Percentiles rank a stretch among this genome's conserved stretches.
These are phyloP conservation scores for Yamadazyma dendronema DNA, from an alignment of 1,139 yeast genomes.

Conservation along the genomic window DNA sequence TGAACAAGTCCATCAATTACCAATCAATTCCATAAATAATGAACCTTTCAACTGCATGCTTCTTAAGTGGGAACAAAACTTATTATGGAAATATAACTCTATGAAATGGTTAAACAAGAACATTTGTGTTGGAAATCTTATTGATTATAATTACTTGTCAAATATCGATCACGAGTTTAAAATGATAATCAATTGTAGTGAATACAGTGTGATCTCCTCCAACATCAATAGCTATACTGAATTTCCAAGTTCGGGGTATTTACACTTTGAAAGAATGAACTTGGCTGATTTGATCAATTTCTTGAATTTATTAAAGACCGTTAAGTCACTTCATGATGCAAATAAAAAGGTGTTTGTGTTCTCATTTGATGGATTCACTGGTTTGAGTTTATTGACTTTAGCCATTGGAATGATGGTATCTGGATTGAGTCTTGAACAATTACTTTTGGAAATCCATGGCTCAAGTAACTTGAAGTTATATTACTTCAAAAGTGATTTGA, in stretches of 20 bases:
- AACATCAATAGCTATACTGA: constrained; percentile 26
- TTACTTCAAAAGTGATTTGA: constrained; percentile 32
- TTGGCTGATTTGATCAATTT: constrained; percentile 26
- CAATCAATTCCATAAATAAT: constrained; percentile 20
- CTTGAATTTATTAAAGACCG: constrained; percentile 32
- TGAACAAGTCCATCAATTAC: constrained; percentile 13
- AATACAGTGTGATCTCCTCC: constrained; percentile 32
- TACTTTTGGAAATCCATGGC: constrained; percentile 17
- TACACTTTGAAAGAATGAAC: constrained; percentile 22
- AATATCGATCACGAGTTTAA: constrained; percentile 23
- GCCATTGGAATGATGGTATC: constrained; percentile 23
- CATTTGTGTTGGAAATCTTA: constrained; percentile 34
- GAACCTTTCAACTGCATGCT: constrained; percentile 22
- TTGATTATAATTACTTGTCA: constrained; percentile 28
- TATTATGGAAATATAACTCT: constrained; percentile 36
- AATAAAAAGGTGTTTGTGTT: constrained; percentile 30
- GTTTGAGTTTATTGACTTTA: constrained; percentile 31
- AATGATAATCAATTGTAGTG: constrained; percentile 36
- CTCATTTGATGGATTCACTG: constrained; percentile 43
- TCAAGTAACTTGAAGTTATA: constrained; percentile 26
- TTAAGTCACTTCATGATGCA: constrained; percentile 22
- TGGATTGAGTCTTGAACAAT: constrained; percentile 22
- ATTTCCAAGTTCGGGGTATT: constrained; percentile 35
- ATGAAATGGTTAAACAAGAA: constrained; percentile 28
- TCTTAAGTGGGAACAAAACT: constrained; percentile 35